Evolutionary conservation across 1,284 basidiomycete genomes (phyloP), one percentile per base, ranked within the genome.

Genomic region (Cutaneotrichosporon dermatis): DNA sequence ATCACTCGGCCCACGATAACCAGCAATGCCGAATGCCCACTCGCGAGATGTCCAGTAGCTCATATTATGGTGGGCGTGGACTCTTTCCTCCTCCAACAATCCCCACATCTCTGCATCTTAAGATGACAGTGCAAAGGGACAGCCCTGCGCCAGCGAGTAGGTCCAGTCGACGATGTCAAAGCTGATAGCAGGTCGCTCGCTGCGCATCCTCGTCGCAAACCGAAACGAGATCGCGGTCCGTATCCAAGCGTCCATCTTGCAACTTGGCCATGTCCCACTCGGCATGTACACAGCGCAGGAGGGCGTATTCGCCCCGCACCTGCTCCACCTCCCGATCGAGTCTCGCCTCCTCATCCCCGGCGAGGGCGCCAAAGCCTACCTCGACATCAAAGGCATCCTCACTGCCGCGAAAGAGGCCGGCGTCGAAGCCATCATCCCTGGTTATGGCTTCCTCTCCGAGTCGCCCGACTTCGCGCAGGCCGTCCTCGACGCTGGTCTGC

Each of bases 391-490:
- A 0, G 41, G 54, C 2, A 25, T 64, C 35, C 52, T 64, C 40
- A 39, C n/a, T n/a, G 52, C 53, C 8, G 59, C 59, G n/a, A 54
- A 45, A 33, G 54, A 51, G 2, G 62, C 59, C 2, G 10, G 36
- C n/a, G 55, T 59, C 12, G 59, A 64, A 51, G 62, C 62, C 39
- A 57, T 64, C 1, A 59, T 64, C 16, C 74, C 73, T 40, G 90
- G 88, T 13, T 93, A 93, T 72, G 93, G 92, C 2, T 96, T 97
- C 75, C 79, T 96, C 61, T 93, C 90, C 66, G 92, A 94, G 78
- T 75, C 73, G 1, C 64, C 71, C 82, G 78, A 79, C 0, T 87
- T 88, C 70, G 84, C 86, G 0, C 66, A 66, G 11, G 70, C 76
- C 11, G 80, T 87, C 8, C 69, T 79, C 8, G 78, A 80, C 3